Conservation (phyloP, 1,284 basidiomycete species). For the Melampsora abietis-canadensis region DNA sequence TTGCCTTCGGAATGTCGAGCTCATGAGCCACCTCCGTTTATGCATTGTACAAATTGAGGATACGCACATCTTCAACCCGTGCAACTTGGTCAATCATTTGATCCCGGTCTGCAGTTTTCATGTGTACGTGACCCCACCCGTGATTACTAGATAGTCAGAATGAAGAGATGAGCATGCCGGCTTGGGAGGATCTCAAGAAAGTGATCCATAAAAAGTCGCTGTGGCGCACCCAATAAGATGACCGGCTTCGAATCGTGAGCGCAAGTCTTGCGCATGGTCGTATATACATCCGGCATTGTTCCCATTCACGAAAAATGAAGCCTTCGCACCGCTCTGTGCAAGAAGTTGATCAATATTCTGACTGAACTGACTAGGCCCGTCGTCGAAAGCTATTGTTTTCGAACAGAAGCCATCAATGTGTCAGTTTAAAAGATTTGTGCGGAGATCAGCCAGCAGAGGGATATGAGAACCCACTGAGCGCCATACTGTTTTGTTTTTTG, state of each 20-base stretch:
- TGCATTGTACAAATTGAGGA: not conserved
- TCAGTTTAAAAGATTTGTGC: too few relatives aligned
- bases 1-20: conserved; percentile 16
- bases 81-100: conserved; percentile 20
- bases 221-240: conserved; percentile 49
- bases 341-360: conserved; percentile 15
- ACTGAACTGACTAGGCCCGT: conserved; percentile 24
- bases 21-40: not conserved
- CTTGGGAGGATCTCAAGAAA: not conserved
- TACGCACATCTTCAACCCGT: conserved; percentile 23
- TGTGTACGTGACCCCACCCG: conserved; percentile 26
- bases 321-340: not conserved
- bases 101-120: not conserved
- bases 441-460: too few relatives aligned
- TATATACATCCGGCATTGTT: conserved; percentile 51
- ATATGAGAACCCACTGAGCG: too few relatives aligned
- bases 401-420: too few relatives aligned
- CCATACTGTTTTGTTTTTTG: too few relatives aligned
- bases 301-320: conserved; percentile 46
- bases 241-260: conserved; percentile 47
- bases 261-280: conserved; percentile 47
- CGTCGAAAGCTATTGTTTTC: conserved; percentile 41
- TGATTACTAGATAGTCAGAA: conserved; percentile 7
- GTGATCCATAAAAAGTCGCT: not conserved
- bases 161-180: not conserved